Evolutionary conservation across 2,329 filamentous ascomycete genomes (phyloP).

Genomic region (Xylariales sp.): DNA sequence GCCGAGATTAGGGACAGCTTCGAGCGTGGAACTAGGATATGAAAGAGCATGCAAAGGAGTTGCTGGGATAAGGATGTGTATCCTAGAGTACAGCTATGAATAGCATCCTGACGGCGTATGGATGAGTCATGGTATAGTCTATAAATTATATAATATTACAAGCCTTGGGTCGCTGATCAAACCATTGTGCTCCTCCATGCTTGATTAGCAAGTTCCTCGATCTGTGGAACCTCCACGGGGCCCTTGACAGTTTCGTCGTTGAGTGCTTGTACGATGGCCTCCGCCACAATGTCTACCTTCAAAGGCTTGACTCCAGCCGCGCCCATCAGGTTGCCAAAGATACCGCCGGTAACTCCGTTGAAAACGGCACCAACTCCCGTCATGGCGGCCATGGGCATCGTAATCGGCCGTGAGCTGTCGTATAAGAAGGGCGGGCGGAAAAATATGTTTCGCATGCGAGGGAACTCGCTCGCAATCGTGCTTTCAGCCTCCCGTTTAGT

Average conservation of each 20-base stretch:
- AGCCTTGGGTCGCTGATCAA: constrained; percentile 53
- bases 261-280: constrained; percentile 89
- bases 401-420: constrained; percentile 83
- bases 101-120: constrained; percentile 31
- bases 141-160: constrained; percentile 40
- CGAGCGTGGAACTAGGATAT: constrained; percentile 97
- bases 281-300: constrained; percentile 86
- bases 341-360: constrained; percentile 81
- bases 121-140: constrained; percentile 46
- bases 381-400: constrained; percentile 83
- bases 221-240: constrained; percentile 79
- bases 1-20: constrained; percentile 97
- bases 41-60: constrained; percentile 45
- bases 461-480: constrained; percentile 77
- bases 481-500: constrained; percentile 93
- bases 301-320: constrained; percentile 86
- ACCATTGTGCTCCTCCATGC: constrained; percentile 93
- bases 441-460: constrained; percentile 82
- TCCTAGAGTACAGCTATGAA: constrained; percentile 22
- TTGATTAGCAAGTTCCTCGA: constrained; percentile 83
- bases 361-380: constrained; percentile 79
- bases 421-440: constrained; percentile 90
- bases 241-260: constrained; percentile 78
- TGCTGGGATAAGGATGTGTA: constrained; percentile 14
- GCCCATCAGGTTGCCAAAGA: constrained; percentile 81